Base-by-base conservation (phyloP, 345 rosid genomes). In the Citrus inodora region DNA sequence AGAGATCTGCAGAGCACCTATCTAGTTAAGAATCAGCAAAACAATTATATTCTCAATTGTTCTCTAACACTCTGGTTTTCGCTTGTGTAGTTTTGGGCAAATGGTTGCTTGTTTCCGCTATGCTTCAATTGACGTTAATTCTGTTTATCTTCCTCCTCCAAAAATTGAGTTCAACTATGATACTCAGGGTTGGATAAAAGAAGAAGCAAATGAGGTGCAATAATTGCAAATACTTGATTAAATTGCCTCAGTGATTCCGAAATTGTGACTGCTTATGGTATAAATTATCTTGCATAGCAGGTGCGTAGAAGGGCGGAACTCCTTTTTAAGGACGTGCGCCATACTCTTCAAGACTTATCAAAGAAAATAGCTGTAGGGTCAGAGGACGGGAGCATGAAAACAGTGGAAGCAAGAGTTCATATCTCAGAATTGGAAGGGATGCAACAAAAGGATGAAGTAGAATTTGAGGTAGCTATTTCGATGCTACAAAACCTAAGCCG, bases 21-120 rank as follows among this genome's bases (percentile, higher is more conserved):
- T 13, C 14, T 51, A 7, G 24, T 46, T 51, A 64, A 13, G 48
- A 32, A 64, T 73, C 68, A 35, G 65, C 65, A 67, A 60, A 73
- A 63, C 40, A n/a, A 55, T 75, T 48, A 56, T 58, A 75, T 65
- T 62, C 68, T 46, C 28, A 79, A 42, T 65, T 80, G 25, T 75
- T 83, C 48, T 82, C 82, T 85, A 46, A 72, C 82, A 71, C 75
- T 59, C 37, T 69, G 74, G 37, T 70, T 76, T 60, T 65, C 35
- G 60, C 37, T 58, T 40, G 35, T 89, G 88, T 89, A 96, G 99
- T 71, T 94, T 90, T 74, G 99, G 98, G 82, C 85, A 83, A 83
- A 96, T 90, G 97, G 97, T 94, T 81, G 98, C 99, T 83, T 96
- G 99, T 87, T 96, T 96, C 83, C 90, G 94, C 73, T 96, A 96